Evolutionary conservation across 176 grass and related monocot species (phyloP), one percentile per base, ranked within the genome.

Genomic region (Thalia dealbata): DNA sequence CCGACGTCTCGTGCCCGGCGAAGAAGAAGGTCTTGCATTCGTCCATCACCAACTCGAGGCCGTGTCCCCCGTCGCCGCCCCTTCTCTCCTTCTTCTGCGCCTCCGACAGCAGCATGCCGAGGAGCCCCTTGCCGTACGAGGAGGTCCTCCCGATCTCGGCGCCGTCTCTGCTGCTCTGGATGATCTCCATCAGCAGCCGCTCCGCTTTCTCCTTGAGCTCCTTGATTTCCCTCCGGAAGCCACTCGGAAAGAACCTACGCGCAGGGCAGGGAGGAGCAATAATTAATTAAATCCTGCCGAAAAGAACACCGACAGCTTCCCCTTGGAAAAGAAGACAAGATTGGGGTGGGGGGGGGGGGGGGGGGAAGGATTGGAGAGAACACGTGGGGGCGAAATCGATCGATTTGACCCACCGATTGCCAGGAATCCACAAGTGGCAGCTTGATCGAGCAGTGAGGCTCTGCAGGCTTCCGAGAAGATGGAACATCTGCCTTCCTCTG

Each of bases 1-100:
- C 93, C 0, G 93, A 86, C 26, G 93, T 97, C 52, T 97, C 93
- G 50, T 97, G 93, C 14, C 93, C 93, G 0, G 93, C 89, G 56
- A 97, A 97, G 78, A 97, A 88, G 87, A 97, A 97, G 0, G 93
- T 97, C 87, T 97, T 97, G 81, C 93, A 92, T 79, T 97, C 93
- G 52, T 97, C 93, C 61, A 97, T 77, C 62, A 97, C 88, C 76
- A 97, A 24, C 70, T 79, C 60, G 12, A 83, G 74, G 76, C 86
- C 83, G 82, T 92, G 92, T 80, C 89, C 82, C 55, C 77, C 83
- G 65, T 56, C 60, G 11, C 82, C 61, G 9, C 73, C 78, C 6
- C 45, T 48, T n/a, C n/a, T n/a, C n/a, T n/a, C n/a, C 45, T 84
- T 84, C 77, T 77, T 81, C 70, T 91, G 86, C 74, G 84, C 78